A percentile compares a stretch with the other conserved stretches of the same genome.
phyloP scores from a whole-genome alignment of 352 stramenopile genomes.

The Globisporangium solare region DNA sequence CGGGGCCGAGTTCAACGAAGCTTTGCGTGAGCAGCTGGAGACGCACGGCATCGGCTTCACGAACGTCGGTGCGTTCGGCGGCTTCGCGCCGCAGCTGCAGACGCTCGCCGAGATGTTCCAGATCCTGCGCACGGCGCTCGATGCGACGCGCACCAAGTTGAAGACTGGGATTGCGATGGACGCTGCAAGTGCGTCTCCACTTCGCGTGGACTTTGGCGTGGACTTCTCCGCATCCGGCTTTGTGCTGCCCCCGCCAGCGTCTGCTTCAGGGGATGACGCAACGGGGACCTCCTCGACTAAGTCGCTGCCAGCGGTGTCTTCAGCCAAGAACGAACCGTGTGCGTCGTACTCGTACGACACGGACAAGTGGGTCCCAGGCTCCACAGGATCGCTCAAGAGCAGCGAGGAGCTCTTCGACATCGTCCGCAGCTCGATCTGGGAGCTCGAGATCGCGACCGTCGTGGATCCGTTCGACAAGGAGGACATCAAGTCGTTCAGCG shows the following conservation, averaged over 20 bases:
- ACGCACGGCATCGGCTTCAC: conserved; percentile 45
- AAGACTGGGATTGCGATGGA: conserved; percentile 27
- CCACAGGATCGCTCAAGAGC: conserved; percentile 35
- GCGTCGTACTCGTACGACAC: conserved; percentile 54
- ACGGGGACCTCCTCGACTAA: neutral
- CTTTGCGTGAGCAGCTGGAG: conserved; percentile 42
- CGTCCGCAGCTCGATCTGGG: conserved; percentile 38
- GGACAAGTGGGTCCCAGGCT: conserved; percentile 55
- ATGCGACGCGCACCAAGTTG: conserved; percentile 32
- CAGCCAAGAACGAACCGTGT: conserved; percentile 10
- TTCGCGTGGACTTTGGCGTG: conserved; percentile 51
- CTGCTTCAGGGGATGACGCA: neutral
- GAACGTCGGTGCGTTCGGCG: conserved; percentile 54
- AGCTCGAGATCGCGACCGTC: conserved; percentile 48
- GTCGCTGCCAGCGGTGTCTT: neutral
- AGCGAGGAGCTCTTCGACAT: conserved; percentile 66
- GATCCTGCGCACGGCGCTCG: conserved; percentile 41
- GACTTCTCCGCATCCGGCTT: conserved; percentile 66
- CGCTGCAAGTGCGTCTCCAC: conserved; percentile 27
- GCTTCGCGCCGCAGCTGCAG: conserved; percentile 57
- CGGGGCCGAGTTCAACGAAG: conserved; percentile 39
- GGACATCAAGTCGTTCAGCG: conserved; percentile 48
- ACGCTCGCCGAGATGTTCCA: conserved; percentile 57
- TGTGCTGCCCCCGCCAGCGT: conserved; percentile 14
- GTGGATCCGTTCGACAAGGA: conserved; percentile 58